These are phyloP conservation scores for Angomonas ambiguus DNA, from an alignment of 208 protist genomes.

Conservation along the genomic window DNA sequence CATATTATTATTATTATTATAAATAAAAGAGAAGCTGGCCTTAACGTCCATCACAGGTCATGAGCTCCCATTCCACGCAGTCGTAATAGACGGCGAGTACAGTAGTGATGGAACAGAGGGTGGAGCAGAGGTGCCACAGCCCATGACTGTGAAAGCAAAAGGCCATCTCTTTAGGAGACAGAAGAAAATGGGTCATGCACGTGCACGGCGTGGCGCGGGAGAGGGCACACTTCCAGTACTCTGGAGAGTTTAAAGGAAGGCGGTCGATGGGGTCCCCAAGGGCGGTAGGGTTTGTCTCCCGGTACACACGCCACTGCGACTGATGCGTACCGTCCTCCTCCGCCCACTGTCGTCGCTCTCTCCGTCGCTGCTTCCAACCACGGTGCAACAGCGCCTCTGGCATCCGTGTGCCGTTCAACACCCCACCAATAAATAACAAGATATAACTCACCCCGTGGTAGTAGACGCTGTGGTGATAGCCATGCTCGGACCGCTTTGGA, in stretches of 20 bases:
- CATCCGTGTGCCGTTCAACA: constrained; percentile 34
- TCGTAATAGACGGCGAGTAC: constrained; percentile 64
- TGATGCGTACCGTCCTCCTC: constrained; percentile 8
- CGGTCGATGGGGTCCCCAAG: no score
- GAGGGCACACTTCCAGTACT: neutral
- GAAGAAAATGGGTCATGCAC: constrained; percentile 28
- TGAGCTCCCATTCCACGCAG: constrained; percentile 48
- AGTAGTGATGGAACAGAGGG: constrained; percentile 36
- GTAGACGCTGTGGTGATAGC: constrained; percentile 44
- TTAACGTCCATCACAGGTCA: constrained; percentile 19
- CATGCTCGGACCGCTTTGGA: constrained; percentile 33
- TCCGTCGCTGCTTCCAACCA: constrained; percentile 12
- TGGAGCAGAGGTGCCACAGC: constrained; percentile 62
- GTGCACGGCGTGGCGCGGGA: constrained; percentile 1
- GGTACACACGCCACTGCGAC: constrained; percentile 12
- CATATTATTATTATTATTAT: constrained; percentile 8
- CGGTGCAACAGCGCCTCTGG: constrained; percentile 40
- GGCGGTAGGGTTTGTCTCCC: no score
- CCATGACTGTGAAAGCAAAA: constrained; percentile 67
- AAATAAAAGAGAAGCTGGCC: neutral
- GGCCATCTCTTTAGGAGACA: constrained; percentile 41
- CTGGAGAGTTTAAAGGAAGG: no score
- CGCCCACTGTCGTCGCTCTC: constrained; percentile 11
- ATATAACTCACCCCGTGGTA: constrained; percentile 55
- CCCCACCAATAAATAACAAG: constrained; percentile 39